phyloP scores from a whole-genome alignment of 2,329 filamentous ascomycete genomes.

The Cordyceps cateniannulata region DNA sequence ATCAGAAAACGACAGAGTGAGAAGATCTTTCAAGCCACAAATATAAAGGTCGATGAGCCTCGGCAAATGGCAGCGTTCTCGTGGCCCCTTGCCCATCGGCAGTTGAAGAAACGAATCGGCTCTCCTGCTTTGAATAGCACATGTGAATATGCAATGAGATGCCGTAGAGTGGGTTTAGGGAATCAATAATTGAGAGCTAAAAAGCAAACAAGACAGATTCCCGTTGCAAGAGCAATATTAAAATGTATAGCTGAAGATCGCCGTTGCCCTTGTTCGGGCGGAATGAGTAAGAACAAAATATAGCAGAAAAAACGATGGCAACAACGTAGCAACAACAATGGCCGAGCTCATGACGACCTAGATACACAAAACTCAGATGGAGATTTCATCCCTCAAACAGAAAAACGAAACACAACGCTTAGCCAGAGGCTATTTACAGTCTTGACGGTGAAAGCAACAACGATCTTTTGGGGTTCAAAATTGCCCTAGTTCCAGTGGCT shows the following conservation, averaged over 20 bases:
- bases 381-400: not conserved
- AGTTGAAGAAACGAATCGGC: not conserved
- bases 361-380: not conserved
- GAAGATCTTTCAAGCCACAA: not conserved
- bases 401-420: not conserved
- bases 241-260: not conserved
- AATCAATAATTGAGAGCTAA: not conserved
- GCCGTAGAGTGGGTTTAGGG: not conserved
- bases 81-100: not conserved
- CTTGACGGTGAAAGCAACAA: not conserved
- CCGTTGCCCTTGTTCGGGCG: not conserved
- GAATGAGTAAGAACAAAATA: not conserved
- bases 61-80: not conserved
- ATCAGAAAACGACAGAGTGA: too few relatives aligned
- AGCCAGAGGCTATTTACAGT: not conserved
- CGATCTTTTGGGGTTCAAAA: not conserved
- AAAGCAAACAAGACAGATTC: not conserved
- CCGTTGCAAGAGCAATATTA: not conserved
- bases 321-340: not conserved
- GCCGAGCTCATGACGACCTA: slow-evolving; percentile 8
- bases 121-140: not conserved
- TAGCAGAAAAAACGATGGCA: not conserved
- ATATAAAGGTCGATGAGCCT: not conserved
- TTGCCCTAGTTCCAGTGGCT: not conserved
- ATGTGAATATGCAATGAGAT: not conserved